Percentiles rank a stretch among this genome's conserved stretches.
phyloP scores from a whole-genome alignment of 1,284 basidiomycete species.

The Schizopora paradoxa region DNA sequence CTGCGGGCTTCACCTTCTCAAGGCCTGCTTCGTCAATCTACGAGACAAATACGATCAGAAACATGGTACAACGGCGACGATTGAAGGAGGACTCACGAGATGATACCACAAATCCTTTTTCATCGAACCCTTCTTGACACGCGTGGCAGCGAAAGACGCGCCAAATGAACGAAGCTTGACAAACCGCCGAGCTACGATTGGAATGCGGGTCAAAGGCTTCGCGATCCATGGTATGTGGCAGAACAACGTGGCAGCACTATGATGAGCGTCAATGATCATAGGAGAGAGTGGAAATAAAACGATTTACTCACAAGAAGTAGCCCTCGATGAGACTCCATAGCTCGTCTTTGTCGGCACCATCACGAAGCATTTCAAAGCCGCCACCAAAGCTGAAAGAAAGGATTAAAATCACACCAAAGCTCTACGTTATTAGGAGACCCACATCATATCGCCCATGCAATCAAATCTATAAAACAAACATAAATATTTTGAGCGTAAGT shows the following conservation, averaged over 20 bases:
- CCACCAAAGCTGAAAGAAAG: constrained; percentile 23
- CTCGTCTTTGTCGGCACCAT: constrained; percentile 21
- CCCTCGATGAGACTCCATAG: constrained; percentile 17
- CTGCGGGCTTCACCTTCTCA: constrained; percentile 20
- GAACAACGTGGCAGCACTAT: constrained; percentile 2
- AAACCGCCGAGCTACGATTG: background rate
- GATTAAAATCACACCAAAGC: background rate
- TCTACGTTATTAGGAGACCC: background rate
- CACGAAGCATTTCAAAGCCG: constrained; percentile 23
- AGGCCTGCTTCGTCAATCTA: constrained; percentile 29
- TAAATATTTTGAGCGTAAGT: constrained; percentile 29
- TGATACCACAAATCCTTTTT: constrained; percentile 36
- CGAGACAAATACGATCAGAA: background rate
- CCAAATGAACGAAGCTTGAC: constrained; percentile 10
- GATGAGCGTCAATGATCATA: background rate
- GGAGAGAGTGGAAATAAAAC: background rate
- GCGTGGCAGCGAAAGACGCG: constrained; percentile 13
- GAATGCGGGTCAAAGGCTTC: background rate
- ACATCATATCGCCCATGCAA: constrained; percentile 36
- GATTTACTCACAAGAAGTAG: constrained; percentile 10
- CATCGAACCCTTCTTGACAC: constrained; percentile 22
- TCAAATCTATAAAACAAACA: constrained; percentile 27
- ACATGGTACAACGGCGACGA: background rate
- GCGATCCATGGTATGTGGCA: constrained; percentile 12
- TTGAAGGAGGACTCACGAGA: constrained; percentile 25